Evolutionary conservation across 2,329 filamentous ascomycete species (phyloP).

Genomic region (Trichoderma atrobrunneum): DNA sequence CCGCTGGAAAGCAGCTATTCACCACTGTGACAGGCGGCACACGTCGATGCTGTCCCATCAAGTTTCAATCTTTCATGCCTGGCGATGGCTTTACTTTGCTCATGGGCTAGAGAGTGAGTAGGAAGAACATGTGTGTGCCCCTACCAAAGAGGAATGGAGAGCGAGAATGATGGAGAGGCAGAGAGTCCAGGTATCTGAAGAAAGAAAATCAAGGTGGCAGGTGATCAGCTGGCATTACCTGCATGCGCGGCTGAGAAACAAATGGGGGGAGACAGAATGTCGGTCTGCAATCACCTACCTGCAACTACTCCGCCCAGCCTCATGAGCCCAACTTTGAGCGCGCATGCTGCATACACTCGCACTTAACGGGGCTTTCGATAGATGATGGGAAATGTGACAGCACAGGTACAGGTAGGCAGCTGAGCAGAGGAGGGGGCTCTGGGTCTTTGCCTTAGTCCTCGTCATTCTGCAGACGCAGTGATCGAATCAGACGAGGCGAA

Average conservation of each 20-base stretch:
- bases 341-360: not conserved
- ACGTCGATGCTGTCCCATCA: no score
- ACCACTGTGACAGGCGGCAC: not conserved
- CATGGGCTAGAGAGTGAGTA: not conserved
- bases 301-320: not conserved
- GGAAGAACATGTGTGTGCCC: not conserved
- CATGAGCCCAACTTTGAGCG: not conserved
- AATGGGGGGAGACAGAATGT: constrained; percentile 4
- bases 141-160: no score
- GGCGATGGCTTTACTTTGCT: not conserved
- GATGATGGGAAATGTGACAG: not conserved
- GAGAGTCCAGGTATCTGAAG: not conserved
- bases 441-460: constrained; percentile 10
- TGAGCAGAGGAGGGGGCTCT: not conserved
- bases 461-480: not conserved
- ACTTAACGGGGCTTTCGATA: not conserved
- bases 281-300: constrained; percentile 11
- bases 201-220: not conserved
- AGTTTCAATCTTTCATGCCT: not conserved
- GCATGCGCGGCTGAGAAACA: not conserved
- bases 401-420: not conserved
- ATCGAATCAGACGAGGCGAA: constrained; percentile 14
- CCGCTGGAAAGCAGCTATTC: not conserved
- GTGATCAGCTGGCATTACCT: not conserved
- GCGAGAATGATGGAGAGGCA: not conserved